These are phyloP conservation scores for Paraconiothyrium sp. DNA, from an alignment of 2,329 filamentous ascomycete genomes.

Conservation along the genomic window DNA sequence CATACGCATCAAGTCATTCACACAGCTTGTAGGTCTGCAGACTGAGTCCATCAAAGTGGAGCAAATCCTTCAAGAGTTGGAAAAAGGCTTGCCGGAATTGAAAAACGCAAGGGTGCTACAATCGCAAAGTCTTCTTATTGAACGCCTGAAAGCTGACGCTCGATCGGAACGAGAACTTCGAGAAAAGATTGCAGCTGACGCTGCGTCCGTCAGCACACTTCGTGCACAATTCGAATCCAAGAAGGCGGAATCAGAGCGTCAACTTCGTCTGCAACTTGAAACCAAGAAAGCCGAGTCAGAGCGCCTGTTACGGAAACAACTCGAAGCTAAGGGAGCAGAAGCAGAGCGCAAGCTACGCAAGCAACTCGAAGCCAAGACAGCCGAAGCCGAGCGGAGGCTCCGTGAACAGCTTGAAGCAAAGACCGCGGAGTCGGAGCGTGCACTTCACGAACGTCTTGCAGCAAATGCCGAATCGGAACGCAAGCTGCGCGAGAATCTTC, in stretches of 20 bases:
- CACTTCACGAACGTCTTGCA: not conserved
- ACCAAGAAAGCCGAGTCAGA: slow-evolving; percentile 13
- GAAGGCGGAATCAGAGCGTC: slow-evolving; percentile 13
- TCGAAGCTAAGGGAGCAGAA: slow-evolving; percentile 1
- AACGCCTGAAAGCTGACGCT: slow-evolving; percentile 4
- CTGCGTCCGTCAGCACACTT: not conserved
- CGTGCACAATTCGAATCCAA: slow-evolving; percentile 6
- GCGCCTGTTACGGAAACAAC: not conserved
- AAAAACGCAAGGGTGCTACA: slow-evolving; percentile 10
- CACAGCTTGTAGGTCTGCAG: slow-evolving; percentile 1
- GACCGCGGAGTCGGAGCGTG: slow-evolving; percentile 3
- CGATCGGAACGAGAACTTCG: not conserved
- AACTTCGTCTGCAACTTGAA: slow-evolving; percentile 1
- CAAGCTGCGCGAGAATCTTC: slow-evolving; percentile 4
- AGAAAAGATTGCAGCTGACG: not conserved
- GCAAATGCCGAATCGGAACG: slow-evolving; percentile 3
- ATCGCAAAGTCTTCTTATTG: slow-evolving; percentile 6
- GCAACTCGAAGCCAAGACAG: slow-evolving; percentile 6
- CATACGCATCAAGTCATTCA: slow-evolving; percentile 4
- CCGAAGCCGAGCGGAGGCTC: not conserved
- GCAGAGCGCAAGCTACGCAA: not conserved
- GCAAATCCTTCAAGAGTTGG: slow-evolving; percentile 8
- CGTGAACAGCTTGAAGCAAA: not conserved
- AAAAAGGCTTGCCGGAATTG: slow-evolving; percentile 3
- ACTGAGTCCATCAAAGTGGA: slow-evolving; percentile 11